These are phyloP conservation scores for Metschnikowia lochheadii DNA, from an alignment of 805 yeast species.

Conservation along the genomic window DNA sequence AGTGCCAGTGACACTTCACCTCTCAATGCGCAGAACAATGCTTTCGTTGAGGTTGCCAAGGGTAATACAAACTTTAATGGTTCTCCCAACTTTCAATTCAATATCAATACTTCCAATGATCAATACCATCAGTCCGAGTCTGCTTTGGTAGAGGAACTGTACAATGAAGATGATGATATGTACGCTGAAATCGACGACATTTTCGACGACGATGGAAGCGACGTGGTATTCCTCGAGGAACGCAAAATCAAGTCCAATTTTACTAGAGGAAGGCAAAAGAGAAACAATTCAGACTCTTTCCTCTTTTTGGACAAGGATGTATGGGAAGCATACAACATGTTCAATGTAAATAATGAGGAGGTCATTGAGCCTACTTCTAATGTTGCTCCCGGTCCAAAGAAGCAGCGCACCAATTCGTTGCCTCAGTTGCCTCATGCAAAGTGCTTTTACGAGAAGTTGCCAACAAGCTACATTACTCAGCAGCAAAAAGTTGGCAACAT, in stretches of 20 bases:
- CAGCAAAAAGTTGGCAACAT: constrained; percentile 39
- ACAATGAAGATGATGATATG: constrained; percentile 19
- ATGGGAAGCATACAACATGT: constrained; percentile 40
- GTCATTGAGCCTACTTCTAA: not conserved
- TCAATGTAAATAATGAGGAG: constrained; percentile 33
- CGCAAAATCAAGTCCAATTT: constrained; percentile 18
- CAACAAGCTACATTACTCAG: constrained; percentile 32
- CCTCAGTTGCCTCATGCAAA: constrained; percentile 44
- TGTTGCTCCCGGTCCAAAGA: constrained; percentile 20
- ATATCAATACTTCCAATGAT: not conserved
- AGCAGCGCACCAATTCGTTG: constrained; percentile 40
- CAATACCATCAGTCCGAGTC: constrained; percentile 13
- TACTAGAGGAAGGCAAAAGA: constrained; percentile 12
- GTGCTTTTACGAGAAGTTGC: constrained; percentile 39
- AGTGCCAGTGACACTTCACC: constrained; percentile 11
- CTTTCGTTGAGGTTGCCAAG: constrained; percentile 1
- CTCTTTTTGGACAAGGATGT: constrained; percentile 36
- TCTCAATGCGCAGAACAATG: not conserved
- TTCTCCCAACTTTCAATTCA: not conserved
- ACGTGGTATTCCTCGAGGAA: constrained; percentile 36
- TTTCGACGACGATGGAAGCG: constrained; percentile 28
- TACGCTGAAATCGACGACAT: constrained; percentile 15
- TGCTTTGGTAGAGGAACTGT: constrained; percentile 18
- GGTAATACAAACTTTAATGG: not conserved
- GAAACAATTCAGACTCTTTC: constrained; percentile 36